Conservation (phyloP, 352 stramenopile genomes). For the Blastocystis sp. region DNA sequence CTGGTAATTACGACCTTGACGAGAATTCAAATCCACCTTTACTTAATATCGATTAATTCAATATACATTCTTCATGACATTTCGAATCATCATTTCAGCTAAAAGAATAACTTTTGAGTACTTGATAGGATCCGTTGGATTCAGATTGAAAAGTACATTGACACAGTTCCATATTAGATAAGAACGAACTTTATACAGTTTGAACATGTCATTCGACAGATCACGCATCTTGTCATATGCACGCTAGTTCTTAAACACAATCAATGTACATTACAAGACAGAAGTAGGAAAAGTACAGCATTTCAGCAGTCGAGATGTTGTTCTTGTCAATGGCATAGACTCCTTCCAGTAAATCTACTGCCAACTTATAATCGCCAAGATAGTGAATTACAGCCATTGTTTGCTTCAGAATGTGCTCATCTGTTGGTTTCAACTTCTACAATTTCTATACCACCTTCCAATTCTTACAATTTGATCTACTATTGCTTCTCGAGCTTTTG, state of each 20-base stretch:
- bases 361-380: slow-evolving; percentile 20
- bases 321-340: slow-evolving; percentile 16
- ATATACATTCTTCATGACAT: background rate
- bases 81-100: slow-evolving; percentile 18
- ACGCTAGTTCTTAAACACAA: background rate
- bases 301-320: slow-evolving; percentile 42
- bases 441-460: background rate
- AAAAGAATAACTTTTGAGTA: slow-evolving; percentile 34
- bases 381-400: slow-evolving; percentile 13
- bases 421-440: slow-evolving; percentile 18
- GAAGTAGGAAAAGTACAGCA: slow-evolving; percentile 52
- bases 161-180: slow-evolving; percentile 41
- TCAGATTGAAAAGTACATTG: slow-evolving; percentile 34
- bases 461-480: background rate
- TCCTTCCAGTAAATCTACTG: slow-evolving; percentile 16
- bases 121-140: slow-evolving; percentile 9
- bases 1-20: slow-evolving; percentile 32
- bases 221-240: slow-evolving; percentile 50
- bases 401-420: slow-evolving; percentile 13
- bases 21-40: background rate
- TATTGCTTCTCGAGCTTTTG: slow-evolving; percentile 8
- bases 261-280: background rate
- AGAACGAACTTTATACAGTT: background rate
- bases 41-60: background rate
- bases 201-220: slow-evolving; percentile 13